Conservation (phyloP, 176 grass and related monocot species). For the Dactylis glomerata region DNA sequence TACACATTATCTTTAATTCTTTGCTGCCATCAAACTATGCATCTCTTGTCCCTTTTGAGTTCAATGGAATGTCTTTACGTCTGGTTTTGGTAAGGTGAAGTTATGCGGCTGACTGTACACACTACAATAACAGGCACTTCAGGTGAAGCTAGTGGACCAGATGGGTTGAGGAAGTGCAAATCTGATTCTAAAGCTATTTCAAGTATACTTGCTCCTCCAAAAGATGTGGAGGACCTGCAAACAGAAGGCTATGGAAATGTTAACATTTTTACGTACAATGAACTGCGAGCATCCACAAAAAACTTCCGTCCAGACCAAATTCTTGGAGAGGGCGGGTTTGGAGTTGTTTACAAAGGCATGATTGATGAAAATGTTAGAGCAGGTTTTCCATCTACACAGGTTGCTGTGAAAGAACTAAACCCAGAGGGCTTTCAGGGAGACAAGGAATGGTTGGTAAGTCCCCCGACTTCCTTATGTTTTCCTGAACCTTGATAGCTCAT, state of each 20-base stretch:
- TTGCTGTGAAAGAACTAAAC: slow-evolving; percentile 93
- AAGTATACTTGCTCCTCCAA: slow-evolving; percentile 72
- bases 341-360: slow-evolving; percentile 90
- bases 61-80: background rate
- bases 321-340: slow-evolving; percentile 96
- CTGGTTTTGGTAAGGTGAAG: background rate
- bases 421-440: slow-evolving; percentile 95
- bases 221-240: slow-evolving; percentile 78
- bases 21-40: background rate
- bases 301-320: slow-evolving; percentile 88
- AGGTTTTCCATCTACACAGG: slow-evolving; percentile 68
- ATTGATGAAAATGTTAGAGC: slow-evolving; percentile 79
- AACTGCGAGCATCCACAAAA: slow-evolving; percentile 80
- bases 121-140: slow-evolving; percentile 33
- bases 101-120: background rate
- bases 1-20: background rate
- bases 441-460: slow-evolving; percentile 94
- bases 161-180: slow-evolving; percentile 56
- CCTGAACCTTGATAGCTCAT: background rate
- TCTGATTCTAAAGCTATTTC: slow-evolving; percentile 47
- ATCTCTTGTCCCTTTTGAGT: background rate
- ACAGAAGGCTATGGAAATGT: slow-evolving; percentile 78
- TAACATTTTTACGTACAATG: slow-evolving; percentile 77
- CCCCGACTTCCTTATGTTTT: background rate
- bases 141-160: slow-evolving; percentile 27